Percentiles rank a stretch among this genome's conserved stretches.
phyloP scores from a whole-genome alignment of 495 filamentous ascomycete genomes.

The Tuber indicum region DNA sequence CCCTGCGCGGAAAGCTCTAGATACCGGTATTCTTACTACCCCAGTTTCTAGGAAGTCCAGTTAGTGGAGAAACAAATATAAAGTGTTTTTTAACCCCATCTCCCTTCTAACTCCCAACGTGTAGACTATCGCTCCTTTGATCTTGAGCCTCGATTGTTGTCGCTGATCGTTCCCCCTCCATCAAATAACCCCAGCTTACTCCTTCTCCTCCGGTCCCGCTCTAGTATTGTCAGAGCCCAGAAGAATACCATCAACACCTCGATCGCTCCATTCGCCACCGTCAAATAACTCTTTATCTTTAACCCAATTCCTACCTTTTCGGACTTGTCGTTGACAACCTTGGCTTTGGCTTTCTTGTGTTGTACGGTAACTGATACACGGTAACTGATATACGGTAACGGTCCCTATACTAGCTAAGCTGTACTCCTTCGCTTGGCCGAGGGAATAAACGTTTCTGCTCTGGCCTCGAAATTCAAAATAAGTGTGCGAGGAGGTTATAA shows the following conservation, averaged over 20 bases:
- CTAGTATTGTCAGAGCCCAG: not conserved
- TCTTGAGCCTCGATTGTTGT: conserved; percentile 14
- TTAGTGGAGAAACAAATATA: conserved; percentile 25
- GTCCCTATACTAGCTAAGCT: conserved; percentile 1
- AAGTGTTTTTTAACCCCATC: conserved; percentile 22
- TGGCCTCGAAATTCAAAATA: conserved; percentile 24
- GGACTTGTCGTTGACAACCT: not conserved
- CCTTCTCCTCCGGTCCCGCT: not conserved
- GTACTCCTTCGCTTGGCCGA: conserved; percentile 1
- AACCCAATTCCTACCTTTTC: not conserved
- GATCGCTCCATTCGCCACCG: not conserved
- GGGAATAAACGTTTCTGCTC: not conserved
- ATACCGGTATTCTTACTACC: conserved; percentile 10
- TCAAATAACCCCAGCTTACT: not conserved
- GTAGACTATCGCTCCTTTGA: conserved; percentile 6
- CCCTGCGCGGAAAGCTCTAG: conserved; percentile 20
- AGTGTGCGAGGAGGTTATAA: conserved; percentile 11
- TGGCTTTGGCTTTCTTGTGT: not conserved
- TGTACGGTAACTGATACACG: conserved; percentile 7
- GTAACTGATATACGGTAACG: not conserved
- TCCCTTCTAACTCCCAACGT: conserved; percentile 24
- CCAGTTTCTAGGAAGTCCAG: not conserved
- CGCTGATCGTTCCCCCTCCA: conserved; percentile 6
- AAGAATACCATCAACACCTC: not conserved
- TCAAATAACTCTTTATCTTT: not conserved